Conservation (phyloP, 2,329 filamentous ascomycete genomes). For the Alternaria tenuissima region DNA sequence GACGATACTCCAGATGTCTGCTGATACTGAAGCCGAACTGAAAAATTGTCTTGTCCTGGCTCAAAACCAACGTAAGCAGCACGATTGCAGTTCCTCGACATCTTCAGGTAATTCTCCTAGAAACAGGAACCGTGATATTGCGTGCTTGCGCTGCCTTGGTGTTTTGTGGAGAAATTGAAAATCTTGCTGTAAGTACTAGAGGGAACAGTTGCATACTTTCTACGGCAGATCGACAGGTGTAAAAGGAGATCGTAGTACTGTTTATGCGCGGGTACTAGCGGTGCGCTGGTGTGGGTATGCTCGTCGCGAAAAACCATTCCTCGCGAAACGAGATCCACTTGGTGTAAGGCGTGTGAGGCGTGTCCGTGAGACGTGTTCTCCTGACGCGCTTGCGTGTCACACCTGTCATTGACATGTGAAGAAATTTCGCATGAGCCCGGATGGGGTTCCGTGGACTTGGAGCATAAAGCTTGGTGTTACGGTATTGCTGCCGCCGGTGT, state of each 20-base stretch:
- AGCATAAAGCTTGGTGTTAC: background rate
- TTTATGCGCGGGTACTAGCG: constrained; percentile 10
- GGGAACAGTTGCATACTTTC: background rate
- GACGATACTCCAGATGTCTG: background rate
- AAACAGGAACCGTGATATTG: background rate
- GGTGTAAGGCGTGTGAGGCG: constrained; percentile 1
- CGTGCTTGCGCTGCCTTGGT: background rate
- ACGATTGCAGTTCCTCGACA: background rate
- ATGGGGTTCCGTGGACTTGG: background rate
- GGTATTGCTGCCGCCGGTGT: background rate
- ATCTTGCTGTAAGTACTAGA: background rate
- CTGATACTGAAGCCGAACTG: background rate
- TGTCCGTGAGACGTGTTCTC: background rate
- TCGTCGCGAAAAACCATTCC: constrained; percentile 2
- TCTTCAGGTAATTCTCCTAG: background rate
- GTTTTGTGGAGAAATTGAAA: constrained; percentile 1
- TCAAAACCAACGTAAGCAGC: background rate
- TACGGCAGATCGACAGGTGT: constrained; percentile 8
- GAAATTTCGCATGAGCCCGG: constrained; percentile 1
- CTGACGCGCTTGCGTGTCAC: constrained; percentile 9
- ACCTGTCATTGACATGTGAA: background rate
- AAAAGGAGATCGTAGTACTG: constrained; percentile 7
- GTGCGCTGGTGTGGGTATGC: background rate
- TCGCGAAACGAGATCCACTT: constrained; percentile 8
- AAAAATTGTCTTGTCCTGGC: background rate